Evolutionary conservation across 1,139 yeast genomes (phyloP), one percentile per base, ranked within the genome.

Genomic region (Groenewaldozyma sp.): DNA sequence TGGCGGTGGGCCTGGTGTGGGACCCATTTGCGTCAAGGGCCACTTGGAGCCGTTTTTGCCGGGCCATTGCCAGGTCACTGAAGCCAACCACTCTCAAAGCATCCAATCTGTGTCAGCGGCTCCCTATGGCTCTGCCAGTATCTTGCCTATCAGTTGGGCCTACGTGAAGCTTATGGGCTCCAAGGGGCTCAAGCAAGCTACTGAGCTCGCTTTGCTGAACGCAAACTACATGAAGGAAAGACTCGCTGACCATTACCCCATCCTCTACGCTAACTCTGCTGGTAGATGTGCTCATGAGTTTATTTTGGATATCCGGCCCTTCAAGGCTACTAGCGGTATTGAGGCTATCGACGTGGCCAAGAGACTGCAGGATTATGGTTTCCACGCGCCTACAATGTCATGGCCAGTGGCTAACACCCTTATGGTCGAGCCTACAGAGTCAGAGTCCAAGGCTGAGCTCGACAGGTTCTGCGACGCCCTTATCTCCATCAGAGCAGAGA

Each of bases 1-100:
- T 56, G 98, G 98, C 57, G 98, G 98, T 60, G 98, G 98, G 37
- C 98, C 98, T 34, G 98, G 97, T 55, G 94, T 88, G 59, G 98
- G 96, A 9, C 97, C 98, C 43, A 93, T 91, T 46, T 87, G 97
- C 71, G 97, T 88, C 47, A 82, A 80, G 55, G 67, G 71, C 43
- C 95, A 87, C 61, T 70, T 91, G 56, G 74, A 73, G 37, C 87
- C 88, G 42, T 87, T 78, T 65, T 72, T 91, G 55, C 98, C 98
- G 41, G 69, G 70, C 27, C 96, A 91, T 62, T 72, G 74, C 31
- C 68, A 81, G 41, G 71, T 76, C 24, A 61, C 67, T 36, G 67
- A 69, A 24, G 40, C 45, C 17, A 46, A 49, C n/a, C 57, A 59
- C 7, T 60, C 62, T 24, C 67, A 67, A 38, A 76, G 87, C 19